A percentile compares a stretch with the other conserved stretches of the same genome.
Conservation (phyloP, 2,329 filamentous ascomycete species). For the Orbilia brochopaga region DNA sequence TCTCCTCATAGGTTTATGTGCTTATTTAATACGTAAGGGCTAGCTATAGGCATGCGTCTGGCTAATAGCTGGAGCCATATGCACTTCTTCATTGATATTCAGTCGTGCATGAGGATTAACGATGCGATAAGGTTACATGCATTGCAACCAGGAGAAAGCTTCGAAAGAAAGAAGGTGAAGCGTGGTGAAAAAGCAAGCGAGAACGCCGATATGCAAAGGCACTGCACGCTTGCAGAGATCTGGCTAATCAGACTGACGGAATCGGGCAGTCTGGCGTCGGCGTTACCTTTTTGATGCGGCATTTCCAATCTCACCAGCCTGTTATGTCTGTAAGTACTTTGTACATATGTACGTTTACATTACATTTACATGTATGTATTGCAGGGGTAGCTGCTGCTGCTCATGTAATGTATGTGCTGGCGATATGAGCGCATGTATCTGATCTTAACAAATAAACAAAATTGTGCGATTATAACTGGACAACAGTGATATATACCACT, state of each 20-base stretch:
- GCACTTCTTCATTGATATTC: neutral
- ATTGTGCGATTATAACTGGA: neutral
- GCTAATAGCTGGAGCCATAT: neutral
- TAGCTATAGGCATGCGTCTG: neutral
- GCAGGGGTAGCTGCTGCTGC: neutral
- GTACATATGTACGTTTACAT: too few relatives aligned
- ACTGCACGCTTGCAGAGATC: neutral
- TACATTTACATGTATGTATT: too few relatives aligned
- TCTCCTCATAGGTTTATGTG: too few relatives aligned
- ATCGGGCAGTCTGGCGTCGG: neutral
- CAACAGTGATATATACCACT: too few relatives aligned
- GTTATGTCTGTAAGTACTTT: too few relatives aligned
- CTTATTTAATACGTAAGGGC: too few relatives aligned
- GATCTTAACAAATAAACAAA: neutral
- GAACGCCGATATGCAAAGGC: neutral
- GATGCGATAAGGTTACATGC: neutral
- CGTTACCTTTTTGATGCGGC: conserved; percentile 3
- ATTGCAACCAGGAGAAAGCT: neutral
- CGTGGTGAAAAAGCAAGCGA: neutral
- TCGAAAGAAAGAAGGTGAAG: neutral
- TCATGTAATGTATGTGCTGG: too few relatives aligned
- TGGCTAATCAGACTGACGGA: neutral
- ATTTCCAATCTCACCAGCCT: neutral
- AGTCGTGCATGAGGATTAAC: neutral
- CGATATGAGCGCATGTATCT: neutral